Base-by-base conservation (phyloP, 2,329 filamentous ascomycete species). In the Arachnomyces sp. region DNA sequence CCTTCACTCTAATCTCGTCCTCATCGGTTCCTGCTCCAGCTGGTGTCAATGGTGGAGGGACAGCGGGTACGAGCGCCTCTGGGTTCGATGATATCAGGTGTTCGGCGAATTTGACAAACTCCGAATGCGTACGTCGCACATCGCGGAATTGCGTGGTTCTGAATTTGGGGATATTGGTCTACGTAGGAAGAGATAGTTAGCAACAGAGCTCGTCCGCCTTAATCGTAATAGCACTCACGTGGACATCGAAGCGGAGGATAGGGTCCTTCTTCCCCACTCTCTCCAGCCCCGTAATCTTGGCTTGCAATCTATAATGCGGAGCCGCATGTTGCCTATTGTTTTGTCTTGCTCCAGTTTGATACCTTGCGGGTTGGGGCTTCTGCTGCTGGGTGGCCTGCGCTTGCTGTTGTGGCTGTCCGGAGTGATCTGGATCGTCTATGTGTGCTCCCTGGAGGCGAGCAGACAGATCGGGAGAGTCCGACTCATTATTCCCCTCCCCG, bases 161-260 rank as follows among this genome's bases (percentile, higher is more conserved):
- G 65, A 95, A 98, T 52, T 90, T 90, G 39, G 90, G 89, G n/a
- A 98, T 82, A 65, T 98, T 98, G 49, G 92, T 98, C 92, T 98
- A 45, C 16, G 53, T 38, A 55, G 43, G 31, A 42, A 3, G 8
- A 8, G 7, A n/a, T 7, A 13, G 18, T 28, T 12, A 34, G 13
- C 15, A 6, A 29, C 29, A 17, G 4, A 7, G 20, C 4, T 28
- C 15, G 20, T 33, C 3, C 8, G 8, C 36, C 34, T 31, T 40
- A n/a, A 15, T 14, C 18, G 13, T 41, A 33, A 35, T 37, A 8
- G 36, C 38, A 59, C 82, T 59, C 80, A 96, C 92, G 66, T 98
- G 87, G 48, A 96, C 87, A 66, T 98, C 92, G 59, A 98, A 98
- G 53, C 87, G 79, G 45, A 98, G 66, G 49, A 96, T 88, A 1